Evolutionary conservation across 2,329 filamentous ascomycete species (phyloP).

Genomic region (Stenocarpella maydis): DNA sequence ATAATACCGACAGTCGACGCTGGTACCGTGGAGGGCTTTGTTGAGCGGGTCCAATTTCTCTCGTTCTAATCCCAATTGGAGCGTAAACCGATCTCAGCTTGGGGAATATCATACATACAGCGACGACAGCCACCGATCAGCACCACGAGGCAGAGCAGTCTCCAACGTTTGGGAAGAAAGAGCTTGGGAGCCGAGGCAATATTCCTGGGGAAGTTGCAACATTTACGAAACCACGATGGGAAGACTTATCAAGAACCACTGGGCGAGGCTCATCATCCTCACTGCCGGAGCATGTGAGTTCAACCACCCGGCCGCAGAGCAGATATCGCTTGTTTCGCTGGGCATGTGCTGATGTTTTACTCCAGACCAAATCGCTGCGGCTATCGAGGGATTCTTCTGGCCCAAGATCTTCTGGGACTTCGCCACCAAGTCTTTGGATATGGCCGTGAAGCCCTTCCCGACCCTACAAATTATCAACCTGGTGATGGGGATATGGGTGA

Average conservation of each 20-base stretch:
- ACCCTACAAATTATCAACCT: slow-evolving; percentile 91
- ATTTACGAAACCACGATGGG: slow-evolving; percentile 70
- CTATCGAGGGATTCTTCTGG: slow-evolving; percentile 93
- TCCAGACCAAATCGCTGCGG: slow-evolving; percentile 84
- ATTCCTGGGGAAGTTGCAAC: slow-evolving; percentile 22
- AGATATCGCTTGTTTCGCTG: neutral
- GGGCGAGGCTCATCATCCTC: slow-evolving; percentile 92
- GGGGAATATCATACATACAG: neutral
- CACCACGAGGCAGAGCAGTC: slow-evolving; percentile 28
- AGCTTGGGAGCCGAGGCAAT: slow-evolving; percentile 25
- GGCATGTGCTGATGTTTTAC: slow-evolving; percentile 1
- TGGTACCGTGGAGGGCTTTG: slow-evolving; percentile 32
- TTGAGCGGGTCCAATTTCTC: slow-evolving; percentile 33
- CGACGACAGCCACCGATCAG: neutral
- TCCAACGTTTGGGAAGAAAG: slow-evolving; percentile 38
- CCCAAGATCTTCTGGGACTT: slow-evolving; percentile 99
- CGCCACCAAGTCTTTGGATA: slow-evolving; percentile 87
- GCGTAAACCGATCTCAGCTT: slow-evolving; percentile 21
- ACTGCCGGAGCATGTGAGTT: slow-evolving; percentile 79
- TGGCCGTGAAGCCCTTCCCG: slow-evolving; percentile 85
- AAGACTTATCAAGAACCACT: slow-evolving; percentile 99
- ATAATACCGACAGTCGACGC: slow-evolving; percentile 35
- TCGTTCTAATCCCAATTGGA: slow-evolving; percentile 35
- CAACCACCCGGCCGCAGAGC: neutral
- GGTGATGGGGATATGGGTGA: slow-evolving; percentile 76